phyloP scores from a whole-genome alignment of 2,329 filamentous ascomycete genomes.

The Monilinia polystroma region DNA sequence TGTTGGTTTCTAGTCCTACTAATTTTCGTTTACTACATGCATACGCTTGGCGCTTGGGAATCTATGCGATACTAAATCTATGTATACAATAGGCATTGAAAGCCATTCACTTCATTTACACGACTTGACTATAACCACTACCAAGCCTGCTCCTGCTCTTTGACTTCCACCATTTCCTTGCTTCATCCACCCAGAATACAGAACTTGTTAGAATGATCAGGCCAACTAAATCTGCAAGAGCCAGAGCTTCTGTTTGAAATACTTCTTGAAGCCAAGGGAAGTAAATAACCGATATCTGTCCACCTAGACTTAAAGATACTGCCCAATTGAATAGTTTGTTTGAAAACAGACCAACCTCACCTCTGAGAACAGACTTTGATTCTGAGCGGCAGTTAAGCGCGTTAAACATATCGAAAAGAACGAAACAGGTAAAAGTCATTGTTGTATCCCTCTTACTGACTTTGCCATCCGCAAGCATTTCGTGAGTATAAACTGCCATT shows the following conservation, averaged over 20 bases:
- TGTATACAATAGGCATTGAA: slow-evolving; percentile 24
- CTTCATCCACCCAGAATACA: slow-evolving; percentile 95
- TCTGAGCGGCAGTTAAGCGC: slow-evolving; percentile 90
- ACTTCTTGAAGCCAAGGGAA: slow-evolving; percentile 89
- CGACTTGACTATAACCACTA: slow-evolving; percentile 64
- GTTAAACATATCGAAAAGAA: slow-evolving; percentile 99
- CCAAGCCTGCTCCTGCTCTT: slow-evolving; percentile 54
- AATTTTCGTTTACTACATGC: slow-evolving; percentile 20
- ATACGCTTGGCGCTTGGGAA: slow-evolving; percentile 13
- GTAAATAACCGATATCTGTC: slow-evolving; percentile 90
- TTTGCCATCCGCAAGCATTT: slow-evolving; percentile 80
- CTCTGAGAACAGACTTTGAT: slow-evolving; percentile 81
- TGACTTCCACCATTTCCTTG: slow-evolving; percentile 73
- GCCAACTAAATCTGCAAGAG: slow-evolving; percentile 69
- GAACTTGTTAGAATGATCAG: slow-evolving; percentile 76
- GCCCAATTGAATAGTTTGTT: slow-evolving; percentile 98
- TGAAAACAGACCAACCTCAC: slow-evolving; percentile 77
- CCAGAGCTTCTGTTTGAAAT: slow-evolving; percentile 90
- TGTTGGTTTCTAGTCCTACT: background rate
- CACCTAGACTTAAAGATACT: slow-evolving; percentile 77
- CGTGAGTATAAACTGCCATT: slow-evolving; percentile 83
- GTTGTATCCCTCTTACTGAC: slow-evolving; percentile 94
- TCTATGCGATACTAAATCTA: slow-evolving; percentile 24
- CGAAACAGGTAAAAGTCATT: slow-evolving; percentile 99
- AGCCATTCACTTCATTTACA: slow-evolving; percentile 44